These are phyloP conservation scores for Eimeria zaria DNA, from an alignment of 169 alveolate genomes.

Conservation along the genomic window DNA sequence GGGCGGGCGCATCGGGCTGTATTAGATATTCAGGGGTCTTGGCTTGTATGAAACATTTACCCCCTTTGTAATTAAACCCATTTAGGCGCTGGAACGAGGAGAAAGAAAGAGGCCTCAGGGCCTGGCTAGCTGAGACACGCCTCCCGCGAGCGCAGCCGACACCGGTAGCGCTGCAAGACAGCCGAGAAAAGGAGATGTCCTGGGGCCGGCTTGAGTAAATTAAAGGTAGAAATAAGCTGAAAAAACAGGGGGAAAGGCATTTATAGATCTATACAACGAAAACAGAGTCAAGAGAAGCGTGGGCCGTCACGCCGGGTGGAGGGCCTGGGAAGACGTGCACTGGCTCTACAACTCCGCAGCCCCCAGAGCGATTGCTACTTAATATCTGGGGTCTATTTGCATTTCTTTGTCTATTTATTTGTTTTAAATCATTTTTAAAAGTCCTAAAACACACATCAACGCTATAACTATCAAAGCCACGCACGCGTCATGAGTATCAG, in stretches of 20 bases:
- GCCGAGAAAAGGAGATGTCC: neutral
- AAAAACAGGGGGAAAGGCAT: neutral
- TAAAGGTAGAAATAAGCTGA: neutral
- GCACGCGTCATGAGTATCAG: neutral
- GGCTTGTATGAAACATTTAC: conserved; percentile 43
- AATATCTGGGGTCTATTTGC: neutral
- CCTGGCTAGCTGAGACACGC: conserved; percentile 74
- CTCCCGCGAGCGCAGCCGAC: conserved; percentile 78
- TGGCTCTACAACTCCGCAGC: conserved; percentile 22
- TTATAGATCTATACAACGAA: neutral
- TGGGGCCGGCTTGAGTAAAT: neutral
- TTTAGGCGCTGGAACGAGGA: neutral
- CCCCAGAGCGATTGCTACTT: conserved; percentile 23
- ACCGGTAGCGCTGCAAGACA: conserved; percentile 32
- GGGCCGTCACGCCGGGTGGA: conserved; percentile 29
- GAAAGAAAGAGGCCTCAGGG: conserved; percentile 22
- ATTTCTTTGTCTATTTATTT: neutral
- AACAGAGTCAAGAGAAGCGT: neutral
- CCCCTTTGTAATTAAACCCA: neutral
- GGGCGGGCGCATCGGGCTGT: conserved; percentile 23
- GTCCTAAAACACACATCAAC: neutral
- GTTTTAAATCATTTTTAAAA: neutral
- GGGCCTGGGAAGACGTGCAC: conserved; percentile 14
- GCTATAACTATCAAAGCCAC: neutral
- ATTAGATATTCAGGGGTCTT: neutral